phyloP scores from a whole-genome alignment of 139 green algal species.

The Nannochloris sp. region DNA sequence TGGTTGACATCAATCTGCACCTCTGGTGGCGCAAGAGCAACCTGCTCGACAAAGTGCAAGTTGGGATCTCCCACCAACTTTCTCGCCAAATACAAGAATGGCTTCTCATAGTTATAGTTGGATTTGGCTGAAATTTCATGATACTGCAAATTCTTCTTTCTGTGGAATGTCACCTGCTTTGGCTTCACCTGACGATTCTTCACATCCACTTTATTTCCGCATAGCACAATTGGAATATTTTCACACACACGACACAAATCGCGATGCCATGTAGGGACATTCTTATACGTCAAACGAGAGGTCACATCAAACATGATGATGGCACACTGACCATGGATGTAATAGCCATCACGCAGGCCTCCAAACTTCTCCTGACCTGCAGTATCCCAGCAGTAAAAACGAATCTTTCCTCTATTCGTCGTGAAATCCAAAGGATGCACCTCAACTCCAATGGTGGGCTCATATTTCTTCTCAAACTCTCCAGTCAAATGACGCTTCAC shows the following conservation, averaged over 20 bases:
- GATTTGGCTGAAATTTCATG: conserved; percentile 99
- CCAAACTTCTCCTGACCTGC: conserved; percentile 98
- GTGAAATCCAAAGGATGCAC: conserved; percentile 98
- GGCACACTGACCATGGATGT: conserved; percentile 98
- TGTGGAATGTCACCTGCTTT: conserved; percentile 94
- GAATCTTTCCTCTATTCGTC: conserved; percentile 93
- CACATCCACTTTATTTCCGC: conserved; percentile 99
- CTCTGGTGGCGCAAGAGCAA: conserved; percentile 91
- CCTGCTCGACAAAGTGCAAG: conserved; percentile 89
- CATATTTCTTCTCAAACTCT: conserved; percentile 99
- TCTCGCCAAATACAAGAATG: conserved; percentile 97
- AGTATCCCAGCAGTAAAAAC: conserved; percentile 99
- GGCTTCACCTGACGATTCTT: conserved; percentile 99
- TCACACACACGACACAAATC: conserved; percentile 98
- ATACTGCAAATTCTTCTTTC: conserved; percentile 99
- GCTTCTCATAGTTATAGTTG: conserved; percentile 99
- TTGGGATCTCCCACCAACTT: conserved; percentile 93
- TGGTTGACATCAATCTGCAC: conserved; percentile 84
- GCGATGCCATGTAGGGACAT: conserved; percentile 97
- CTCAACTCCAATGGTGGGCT: conserved; percentile 98
- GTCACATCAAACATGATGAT: conserved; percentile 99
- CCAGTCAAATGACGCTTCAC: conserved; percentile 98
- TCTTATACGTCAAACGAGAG: conserved; percentile 98
- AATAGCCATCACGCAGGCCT: conserved; percentile 96
- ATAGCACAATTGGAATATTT: conserved; percentile 99